These are phyloP conservation scores for Aspergillus campestris DNA, from an alignment of 495 filamentous ascomycete genomes.

Conservation along the genomic window DNA sequence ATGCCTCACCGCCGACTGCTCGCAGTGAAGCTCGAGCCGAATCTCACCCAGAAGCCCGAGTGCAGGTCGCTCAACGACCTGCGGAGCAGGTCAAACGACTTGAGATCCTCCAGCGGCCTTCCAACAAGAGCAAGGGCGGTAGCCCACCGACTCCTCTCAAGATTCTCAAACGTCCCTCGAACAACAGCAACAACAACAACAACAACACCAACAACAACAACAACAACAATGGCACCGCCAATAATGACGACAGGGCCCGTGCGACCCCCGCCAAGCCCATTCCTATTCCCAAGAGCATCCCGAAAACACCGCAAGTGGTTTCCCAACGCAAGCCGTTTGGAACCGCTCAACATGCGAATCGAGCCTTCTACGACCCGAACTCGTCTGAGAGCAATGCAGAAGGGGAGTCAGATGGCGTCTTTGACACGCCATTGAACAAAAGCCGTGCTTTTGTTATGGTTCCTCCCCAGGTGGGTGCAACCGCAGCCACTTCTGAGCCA, in stretches of 20 bases:
- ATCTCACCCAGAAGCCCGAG: background rate
- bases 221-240: background rate
- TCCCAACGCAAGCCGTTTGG: background rate
- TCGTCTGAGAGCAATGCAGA: conserved; percentile 26
- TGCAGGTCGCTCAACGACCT: background rate
- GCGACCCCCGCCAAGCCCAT: conserved; percentile 10
- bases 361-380: conserved; percentile 4
- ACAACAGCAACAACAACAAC: background rate
- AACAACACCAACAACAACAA: background rate
- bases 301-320: conserved; percentile 1
- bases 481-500: conserved; percentile 4
- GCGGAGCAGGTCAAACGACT: conserved; percentile 1
- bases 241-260: background rate
- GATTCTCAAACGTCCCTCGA: no score
- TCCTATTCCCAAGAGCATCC: background rate
- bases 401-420: conserved; percentile 30
- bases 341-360: background rate
- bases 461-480: conserved; percentile 21
- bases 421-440: conserved; percentile 21
- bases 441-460: conserved; percentile 18
- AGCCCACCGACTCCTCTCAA: no score
- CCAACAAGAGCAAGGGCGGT: background rate
- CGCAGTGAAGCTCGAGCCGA: background rate
- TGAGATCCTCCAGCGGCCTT: conserved; percentile 15
- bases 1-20: conserved; percentile 1